Base-by-base conservation (phyloP, 805 yeast species). In the Ogataea paradorogensis region DNA sequence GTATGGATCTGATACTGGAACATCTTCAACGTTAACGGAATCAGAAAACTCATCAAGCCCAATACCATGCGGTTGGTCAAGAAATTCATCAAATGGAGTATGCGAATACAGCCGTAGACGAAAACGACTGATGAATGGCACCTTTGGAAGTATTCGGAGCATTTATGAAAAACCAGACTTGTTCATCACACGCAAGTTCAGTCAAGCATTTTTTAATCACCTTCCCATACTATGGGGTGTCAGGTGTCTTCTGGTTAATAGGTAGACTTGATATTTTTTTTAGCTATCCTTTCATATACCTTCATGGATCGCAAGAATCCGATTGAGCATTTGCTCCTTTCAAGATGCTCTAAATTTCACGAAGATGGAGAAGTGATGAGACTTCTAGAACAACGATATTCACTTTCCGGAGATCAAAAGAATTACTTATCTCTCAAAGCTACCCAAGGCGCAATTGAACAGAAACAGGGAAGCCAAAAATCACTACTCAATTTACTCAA, bases 281-380 rank as follows among this genome's bases (percentile, higher is more conserved):
- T n/a, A 25, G 15, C 20, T n/a, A 34, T 20, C 11, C 13, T 16
- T 35, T 15, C 21, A 3, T 28, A 9, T 35, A 11, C 29, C 23
- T n/a, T 13, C 29, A 73, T 72, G 78, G 63, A 73, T 49, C 53
- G 69, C 32, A 60, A 62, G 24, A 65, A 67, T 35, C 57, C 66
- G n/a, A 52, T 76, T 11, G 82, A 76, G 48, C 67, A 56, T 35
- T 70, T 66, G 30, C 56, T 76, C 11, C 59, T 76, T 6, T 55
- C 75, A 4, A 52, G 80, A 44, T 66, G 76, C 35, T 48, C 59
- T 26, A 71, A 64, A 39, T 64, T 43, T 59, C 40, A 65, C 61
- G 24, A 53, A 40, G 45, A 65, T 50, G 51, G 62, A 1, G 55
- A 62, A 35, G 66, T 74, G 8, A 52, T 62, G 22, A 65, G 69